phyloP scores from a whole-genome alignment of 192 early-diverging fungal genomes.

The Podila epicladia region DNA sequence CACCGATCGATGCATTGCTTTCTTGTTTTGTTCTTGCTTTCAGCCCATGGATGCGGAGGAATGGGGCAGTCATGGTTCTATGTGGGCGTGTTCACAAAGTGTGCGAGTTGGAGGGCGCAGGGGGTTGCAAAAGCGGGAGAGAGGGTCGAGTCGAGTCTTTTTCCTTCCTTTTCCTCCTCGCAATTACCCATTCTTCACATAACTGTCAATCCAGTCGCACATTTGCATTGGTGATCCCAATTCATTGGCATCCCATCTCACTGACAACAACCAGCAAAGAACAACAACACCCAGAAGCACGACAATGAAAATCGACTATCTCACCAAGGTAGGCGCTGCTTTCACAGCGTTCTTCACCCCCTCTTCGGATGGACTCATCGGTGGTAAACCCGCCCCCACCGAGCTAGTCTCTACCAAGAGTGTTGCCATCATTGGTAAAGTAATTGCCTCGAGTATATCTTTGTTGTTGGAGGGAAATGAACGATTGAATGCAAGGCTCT shows the following conservation, averaged over 20 bases:
- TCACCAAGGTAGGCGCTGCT: conserved; percentile 39
- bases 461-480: neutral
- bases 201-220: neutral
- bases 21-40: too few relatives aligned
- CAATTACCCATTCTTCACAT: neutral
- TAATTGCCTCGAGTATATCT: too few relatives aligned
- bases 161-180: neutral
- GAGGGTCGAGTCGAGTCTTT: neutral
- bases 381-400: neutral
- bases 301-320: conserved; percentile 36
- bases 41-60: too few relatives aligned
- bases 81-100: too few relatives aligned
- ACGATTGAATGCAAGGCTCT: neutral
- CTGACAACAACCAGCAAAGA: neutral
- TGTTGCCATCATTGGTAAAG: conserved; percentile 59
- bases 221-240: neutral
- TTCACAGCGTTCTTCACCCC: conserved; percentile 35
- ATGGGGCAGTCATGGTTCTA: too few relatives aligned
- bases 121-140: too few relatives aligned
- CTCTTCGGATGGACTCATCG: conserved; percentile 7
- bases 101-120: too few relatives aligned
- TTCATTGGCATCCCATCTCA: neutral
- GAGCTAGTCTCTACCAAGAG: conserved; percentile 37
- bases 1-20: too few relatives aligned
- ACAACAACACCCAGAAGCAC: neutral